phyloP scores from a whole-genome alignment of 805 yeast genomes.

The Tetrapisispora phaffii region DNA sequence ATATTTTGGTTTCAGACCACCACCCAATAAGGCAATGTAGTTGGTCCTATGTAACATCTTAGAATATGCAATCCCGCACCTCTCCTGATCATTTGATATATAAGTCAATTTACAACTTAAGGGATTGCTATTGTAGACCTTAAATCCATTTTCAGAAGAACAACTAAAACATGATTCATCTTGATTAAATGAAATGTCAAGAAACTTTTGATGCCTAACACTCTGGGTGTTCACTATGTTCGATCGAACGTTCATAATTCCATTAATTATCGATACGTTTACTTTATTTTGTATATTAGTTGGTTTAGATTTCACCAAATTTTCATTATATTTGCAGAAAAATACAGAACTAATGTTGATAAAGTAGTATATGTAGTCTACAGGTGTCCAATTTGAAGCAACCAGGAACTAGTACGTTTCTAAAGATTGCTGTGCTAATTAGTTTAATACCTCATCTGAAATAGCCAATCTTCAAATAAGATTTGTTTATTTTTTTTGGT shows the following conservation, averaged over 20 bases:
- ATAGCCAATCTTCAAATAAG: too few relatives aligned
- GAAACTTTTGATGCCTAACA: slow-evolving; percentile 27
- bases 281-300: too few relatives aligned
- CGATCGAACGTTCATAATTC: slow-evolving; percentile 11
- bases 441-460: too few relatives aligned
- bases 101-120: slow-evolving; percentile 31
- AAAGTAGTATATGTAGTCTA: too few relatives aligned
- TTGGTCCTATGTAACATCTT: slow-evolving; percentile 86
- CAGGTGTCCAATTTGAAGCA: too few relatives aligned
- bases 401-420: too few relatives aligned
- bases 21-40: slow-evolving; percentile 83
- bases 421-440: too few relatives aligned
- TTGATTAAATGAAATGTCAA: slow-evolving; percentile 70
- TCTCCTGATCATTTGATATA: slow-evolving; percentile 45
- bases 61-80: slow-evolving; percentile 60
- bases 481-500: too few relatives aligned
- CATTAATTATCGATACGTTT: not conserved
- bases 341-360: too few relatives aligned
- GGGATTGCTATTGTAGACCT: slow-evolving; percentile 82
- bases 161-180: slow-evolving; percentile 85
- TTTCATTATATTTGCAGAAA: not conserved
- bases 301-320: too few relatives aligned
- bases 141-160: slow-evolving; percentile 71
- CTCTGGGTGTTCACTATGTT: slow-evolving; percentile 8
- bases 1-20: slow-evolving; percentile 70